Conservation (phyloP, 2,329 filamentous ascomycete species). For the Neocatenulostroma microsporum region DNA sequence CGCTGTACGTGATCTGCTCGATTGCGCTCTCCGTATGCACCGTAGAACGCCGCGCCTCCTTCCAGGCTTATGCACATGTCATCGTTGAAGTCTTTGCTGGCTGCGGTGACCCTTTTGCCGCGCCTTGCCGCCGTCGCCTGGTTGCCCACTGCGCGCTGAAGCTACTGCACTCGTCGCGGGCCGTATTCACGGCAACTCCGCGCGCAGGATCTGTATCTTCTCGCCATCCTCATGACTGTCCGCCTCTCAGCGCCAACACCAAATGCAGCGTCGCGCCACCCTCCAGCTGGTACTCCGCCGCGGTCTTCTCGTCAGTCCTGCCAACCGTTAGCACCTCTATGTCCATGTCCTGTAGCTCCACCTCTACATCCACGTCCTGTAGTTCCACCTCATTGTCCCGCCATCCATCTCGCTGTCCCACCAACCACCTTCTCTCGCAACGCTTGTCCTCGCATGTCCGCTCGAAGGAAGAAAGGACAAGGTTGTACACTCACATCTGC, state of each 20-base stretch:
- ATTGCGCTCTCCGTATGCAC: too few species aligned
- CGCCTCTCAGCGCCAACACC: conserved; percentile 87
- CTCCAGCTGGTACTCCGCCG: conserved; percentile 80
- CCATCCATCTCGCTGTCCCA: background rate
- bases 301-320: conserved; percentile 93
- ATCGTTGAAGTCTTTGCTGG: too few species aligned
- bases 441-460: conserved; percentile 2
- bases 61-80: too few species aligned
- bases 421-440: background rate
- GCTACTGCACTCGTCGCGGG: too few species aligned
- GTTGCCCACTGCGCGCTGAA: too few species aligned
- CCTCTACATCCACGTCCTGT: background rate
- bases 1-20: too few species aligned
- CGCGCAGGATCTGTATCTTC: too few species aligned
- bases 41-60: too few species aligned
- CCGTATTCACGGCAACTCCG: too few species aligned
- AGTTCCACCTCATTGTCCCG: background rate
- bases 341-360: background rate
- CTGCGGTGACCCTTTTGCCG: too few species aligned
- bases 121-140: too few species aligned
- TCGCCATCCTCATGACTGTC: conserved; percentile 37
- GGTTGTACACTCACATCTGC: conserved; percentile 63
- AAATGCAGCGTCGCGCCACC: conserved; percentile 90
- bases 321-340: background rate
- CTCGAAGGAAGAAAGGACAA: conserved; percentile 23